Base-by-base conservation (phyloP, 768 basidiomycete species). In the Kwoniella heveanensis region DNA sequence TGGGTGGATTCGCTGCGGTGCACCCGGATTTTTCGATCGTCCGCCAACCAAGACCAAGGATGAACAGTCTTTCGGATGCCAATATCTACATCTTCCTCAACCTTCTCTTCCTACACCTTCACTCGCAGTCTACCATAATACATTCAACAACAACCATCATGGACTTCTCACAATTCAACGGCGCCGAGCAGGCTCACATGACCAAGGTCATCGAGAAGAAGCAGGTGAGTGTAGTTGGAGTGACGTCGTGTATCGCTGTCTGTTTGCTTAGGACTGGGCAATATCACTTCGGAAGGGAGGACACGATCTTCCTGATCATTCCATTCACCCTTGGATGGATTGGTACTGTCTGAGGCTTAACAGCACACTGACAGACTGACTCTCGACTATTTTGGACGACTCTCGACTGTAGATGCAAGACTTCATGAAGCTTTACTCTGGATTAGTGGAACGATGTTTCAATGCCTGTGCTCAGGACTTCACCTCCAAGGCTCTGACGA, bases 151-250 rank as follows among this genome's bases (percentile, higher is more conserved):
- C 46, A 58, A 30, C 19, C 57, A 63, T 60, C 71, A 94, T 95
- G 93, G 93, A 96, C 81, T 91, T 96, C 79, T 92, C 92, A 70
- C 84, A 85, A 68, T 88, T 97, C 82, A 95, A 89, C 81, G 78
- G 86, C 26, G 86, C 92, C 67, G 95, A 97, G 80, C 92, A 95
- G 84, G 91, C 91, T n/a, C 91, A 93, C 79, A 92, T 99, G 88
- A 90, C 77, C 50, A 77, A 78, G 56, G 66, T 77, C 76, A 92
- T 99, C 58, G 95, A 98, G 83, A 93, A 91, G 84, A 92, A 91
- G 84, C 95, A 98, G 88, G 94, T 89, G 64, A 60, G 83, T 64
- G 24, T n/a, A n/a, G n/a, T n/a, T 36, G 32, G 32, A 36, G 32
- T 6, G 7, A 6, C 7, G 7, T 7, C 32, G 32, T 7, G 32